Conservation (phyloP, 257 asterid genomes). For the Primulina tabacum region DNA sequence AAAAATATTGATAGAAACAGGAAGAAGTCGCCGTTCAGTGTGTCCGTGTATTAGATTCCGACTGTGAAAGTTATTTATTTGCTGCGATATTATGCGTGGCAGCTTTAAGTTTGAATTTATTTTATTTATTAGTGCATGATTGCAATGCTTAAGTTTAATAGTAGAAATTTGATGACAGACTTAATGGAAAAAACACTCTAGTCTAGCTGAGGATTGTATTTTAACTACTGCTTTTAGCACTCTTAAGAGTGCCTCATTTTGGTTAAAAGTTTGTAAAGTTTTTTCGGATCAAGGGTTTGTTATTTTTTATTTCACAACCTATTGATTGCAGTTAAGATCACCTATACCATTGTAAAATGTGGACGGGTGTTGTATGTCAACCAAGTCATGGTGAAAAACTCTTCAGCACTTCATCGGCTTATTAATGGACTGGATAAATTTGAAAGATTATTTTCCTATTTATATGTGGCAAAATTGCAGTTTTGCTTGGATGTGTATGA, state of each 20-base stretch:
- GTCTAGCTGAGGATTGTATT: background rate
- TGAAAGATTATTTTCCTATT: background rate
- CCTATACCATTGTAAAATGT: constrained; percentile 14
- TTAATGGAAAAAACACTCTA: background rate
- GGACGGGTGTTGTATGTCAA: background rate
- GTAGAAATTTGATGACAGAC: background rate
- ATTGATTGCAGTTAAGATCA: background rate
- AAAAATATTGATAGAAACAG: background rate
- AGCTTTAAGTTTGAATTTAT: background rate
- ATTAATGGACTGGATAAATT: background rate
- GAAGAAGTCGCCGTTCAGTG: background rate
- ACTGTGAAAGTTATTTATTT: background rate
- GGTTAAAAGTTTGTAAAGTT: constrained; percentile 4
- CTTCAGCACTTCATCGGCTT: background rate
- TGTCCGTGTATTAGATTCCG: background rate
- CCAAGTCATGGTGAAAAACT: background rate
- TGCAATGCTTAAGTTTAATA: background rate
- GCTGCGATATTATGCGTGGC: background rate
- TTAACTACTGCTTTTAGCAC: background rate
- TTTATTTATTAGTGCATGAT: background rate
- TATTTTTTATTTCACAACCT: background rate
- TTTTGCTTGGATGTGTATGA: background rate
- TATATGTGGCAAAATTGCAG: background rate
- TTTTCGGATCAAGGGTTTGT: constrained; percentile 15
- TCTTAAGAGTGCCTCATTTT: constrained; percentile 9